phyloP scores from a whole-genome alignment of 768 basidiomycete species.

The Pisolithus sp. region DNA sequence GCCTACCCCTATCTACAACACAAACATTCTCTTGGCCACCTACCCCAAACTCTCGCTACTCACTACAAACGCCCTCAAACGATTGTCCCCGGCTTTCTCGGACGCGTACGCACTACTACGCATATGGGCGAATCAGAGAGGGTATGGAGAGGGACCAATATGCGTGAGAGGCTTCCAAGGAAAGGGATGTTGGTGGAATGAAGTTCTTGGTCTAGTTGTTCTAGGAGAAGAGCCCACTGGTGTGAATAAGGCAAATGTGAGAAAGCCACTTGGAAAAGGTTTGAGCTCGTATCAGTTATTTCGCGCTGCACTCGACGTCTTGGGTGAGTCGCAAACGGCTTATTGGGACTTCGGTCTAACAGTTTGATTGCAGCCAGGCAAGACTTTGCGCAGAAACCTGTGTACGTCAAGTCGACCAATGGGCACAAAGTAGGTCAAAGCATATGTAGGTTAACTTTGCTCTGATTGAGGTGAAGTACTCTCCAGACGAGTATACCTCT shows the following conservation, averaged over 20 bases:
- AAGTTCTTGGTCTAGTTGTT: slow-evolving; percentile 53
- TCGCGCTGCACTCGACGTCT: slow-evolving; percentile 75
- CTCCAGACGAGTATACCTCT: slow-evolving; percentile 48
- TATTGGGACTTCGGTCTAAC: slow-evolving; percentile 8
- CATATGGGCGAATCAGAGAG: slow-evolving; percentile 87
- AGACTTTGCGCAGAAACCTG: slow-evolving; percentile 50
- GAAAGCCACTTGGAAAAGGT: slow-evolving; percentile 67
- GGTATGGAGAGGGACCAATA: slow-evolving; percentile 56
- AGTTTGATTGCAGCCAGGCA: slow-evolving; percentile 49
- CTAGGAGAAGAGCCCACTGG: slow-evolving; percentile 56
- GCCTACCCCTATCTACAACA: slow-evolving; percentile 78
- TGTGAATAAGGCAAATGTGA: slow-evolving; percentile 25
- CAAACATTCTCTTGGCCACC: slow-evolving; percentile 49
- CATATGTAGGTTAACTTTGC: not conserved
- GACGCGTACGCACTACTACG: slow-evolving; percentile 77
- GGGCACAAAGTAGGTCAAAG: slow-evolving; percentile 47
- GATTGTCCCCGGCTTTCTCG: slow-evolving; percentile 50
- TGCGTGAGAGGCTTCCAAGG: slow-evolving; percentile 68
- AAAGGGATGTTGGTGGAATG: slow-evolving; percentile 63
- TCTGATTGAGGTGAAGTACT: slow-evolving; percentile 38
- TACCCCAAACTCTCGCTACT: slow-evolving; percentile 33
- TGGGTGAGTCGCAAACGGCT: slow-evolving; percentile 45
- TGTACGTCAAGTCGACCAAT: slow-evolving; percentile 52
- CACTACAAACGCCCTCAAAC: slow-evolving; percentile 44
- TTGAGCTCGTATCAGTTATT: slow-evolving; percentile 90